phyloP scores from a whole-genome alignment of 2,329 filamentous ascomycete species.

The Berkeleyomyces rouxiae region DNA sequence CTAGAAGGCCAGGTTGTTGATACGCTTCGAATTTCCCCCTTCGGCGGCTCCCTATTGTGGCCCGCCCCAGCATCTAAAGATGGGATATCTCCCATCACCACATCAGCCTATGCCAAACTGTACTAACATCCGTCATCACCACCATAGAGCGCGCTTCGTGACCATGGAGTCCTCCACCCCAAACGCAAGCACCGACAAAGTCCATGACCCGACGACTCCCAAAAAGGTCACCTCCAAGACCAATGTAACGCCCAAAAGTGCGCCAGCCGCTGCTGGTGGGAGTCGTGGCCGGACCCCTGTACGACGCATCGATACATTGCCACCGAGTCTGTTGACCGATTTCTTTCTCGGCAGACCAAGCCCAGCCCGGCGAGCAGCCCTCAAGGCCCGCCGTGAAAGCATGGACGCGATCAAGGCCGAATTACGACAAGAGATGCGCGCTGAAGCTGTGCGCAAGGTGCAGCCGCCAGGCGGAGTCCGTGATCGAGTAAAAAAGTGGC shows the following conservation, averaged over 20 bases:
- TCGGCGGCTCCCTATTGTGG: not conserved
- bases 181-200: conserved; percentile 10
- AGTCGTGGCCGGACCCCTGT: conserved; percentile 22
- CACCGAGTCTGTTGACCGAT: conserved; percentile 35
- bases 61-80: not conserved
- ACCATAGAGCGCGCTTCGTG: conserved; percentile 5
- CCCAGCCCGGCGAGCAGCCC: conserved; percentile 36
- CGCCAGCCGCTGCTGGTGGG: conserved; percentile 22
- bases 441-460: conserved; percentile 38
- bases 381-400: conserved; percentile 37
- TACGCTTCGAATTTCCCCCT: not conserved
- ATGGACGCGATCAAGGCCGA: conserved; percentile 42
- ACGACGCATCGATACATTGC: conserved; percentile 26
- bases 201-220: conserved; percentile 9
- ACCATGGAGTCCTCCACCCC: conserved; percentile 8
- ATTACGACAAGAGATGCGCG: conserved; percentile 21
- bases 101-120: not conserved
- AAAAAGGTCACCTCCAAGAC: conserved; percentile 3
- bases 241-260: conserved; percentile 25
- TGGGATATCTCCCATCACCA: not conserved
- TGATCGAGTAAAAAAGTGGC: conserved; percentile 71
- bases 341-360: conserved; percentile 41
- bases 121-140: conserved; percentile 2
- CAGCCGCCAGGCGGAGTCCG: conserved; percentile 52
- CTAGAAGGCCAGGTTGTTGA: conserved; percentile 1